Evolutionary conservation across 257 asterid genomes (phyloP), one percentile per base, ranked within the genome.

Genomic region (Ilex aquifolium): DNA sequence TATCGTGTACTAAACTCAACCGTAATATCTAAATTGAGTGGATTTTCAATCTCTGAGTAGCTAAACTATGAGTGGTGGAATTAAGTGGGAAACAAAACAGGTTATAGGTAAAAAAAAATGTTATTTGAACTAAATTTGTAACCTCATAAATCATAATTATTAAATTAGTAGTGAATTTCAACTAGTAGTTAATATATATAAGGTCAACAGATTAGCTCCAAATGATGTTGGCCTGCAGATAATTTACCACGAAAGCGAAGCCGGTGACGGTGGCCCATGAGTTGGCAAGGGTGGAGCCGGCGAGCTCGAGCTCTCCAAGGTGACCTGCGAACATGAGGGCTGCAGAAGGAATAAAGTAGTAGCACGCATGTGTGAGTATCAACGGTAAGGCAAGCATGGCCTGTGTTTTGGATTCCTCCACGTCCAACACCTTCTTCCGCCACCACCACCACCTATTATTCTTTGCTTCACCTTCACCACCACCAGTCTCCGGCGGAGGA

Each of bases 281-380:
- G 74, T 84, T 84, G 8, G 89, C 97, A 3, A 91, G 88, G 57
- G 73, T 91, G 0, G 96, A 59, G 13, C 74, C 94, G 0, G 97
- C 97, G 11, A 90, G 86, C 32, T 82, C 77, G 69, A 82, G 86
- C 0, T 88, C 69, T 3, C 96, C 97, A 60, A 85, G 79, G 74
- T 90, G 95, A 65, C 97, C 96, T 59, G 86, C 93, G 61, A 82
- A 90, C 97, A 90, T 88, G 29, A 90, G 95, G 1, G 97, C 85
- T 49, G 79, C 80, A 1, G 85, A 66, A 40, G 87, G 90, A 60
- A 88, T 80, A 40, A 75, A 79, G 44, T 77, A 79, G 46, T 80
- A 80, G 10, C 82, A 58, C 29, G 74, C 76, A 58, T 76, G 82
- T 0, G 90, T 83, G 5, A 85, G 61, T 14, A 84, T 79, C 91